Conservation (phyloP, 352 stramenopile species). For the Globisporangium iwayamae region DNA sequence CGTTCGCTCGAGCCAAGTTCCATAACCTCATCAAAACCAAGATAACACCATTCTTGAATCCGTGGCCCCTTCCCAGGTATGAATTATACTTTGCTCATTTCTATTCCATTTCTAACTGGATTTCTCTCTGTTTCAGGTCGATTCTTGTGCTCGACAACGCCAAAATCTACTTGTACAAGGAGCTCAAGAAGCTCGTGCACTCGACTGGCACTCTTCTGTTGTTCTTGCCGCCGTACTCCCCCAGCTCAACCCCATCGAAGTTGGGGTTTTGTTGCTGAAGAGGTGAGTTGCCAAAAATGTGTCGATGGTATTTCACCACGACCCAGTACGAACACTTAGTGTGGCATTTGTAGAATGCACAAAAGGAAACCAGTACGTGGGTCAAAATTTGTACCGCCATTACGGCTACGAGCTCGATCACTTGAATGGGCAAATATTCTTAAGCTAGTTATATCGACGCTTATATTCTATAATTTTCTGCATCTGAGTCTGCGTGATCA, state of each 20-base stretch:
- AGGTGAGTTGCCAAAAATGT: background rate
- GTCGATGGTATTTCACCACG: background rate
- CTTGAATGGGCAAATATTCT: background rate
- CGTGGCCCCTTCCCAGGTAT: background rate
- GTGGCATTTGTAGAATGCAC: background rate
- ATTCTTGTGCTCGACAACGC: background rate
- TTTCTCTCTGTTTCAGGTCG: background rate
- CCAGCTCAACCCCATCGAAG: background rate
- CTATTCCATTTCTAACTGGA: background rate
- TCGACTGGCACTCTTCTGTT: background rate
- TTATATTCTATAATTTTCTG: background rate
- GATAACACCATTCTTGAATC: background rate
- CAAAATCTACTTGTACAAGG: background rate
- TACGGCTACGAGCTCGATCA: background rate
- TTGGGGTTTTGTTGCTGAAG: background rate
- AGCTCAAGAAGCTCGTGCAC: background rate
- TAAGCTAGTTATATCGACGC: background rate
- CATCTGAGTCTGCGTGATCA: background rate
- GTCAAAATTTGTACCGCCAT: background rate
- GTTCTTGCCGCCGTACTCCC: background rate
- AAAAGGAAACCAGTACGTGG: background rate
- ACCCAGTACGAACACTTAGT: background rate
- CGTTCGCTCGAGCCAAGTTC: background rate
- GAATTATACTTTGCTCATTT: background rate
- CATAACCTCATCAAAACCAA: background rate